Evolutionary conservation across 1,139 yeast genomes (phyloP).

Genomic region (Yamadazyma blattariae): DNA sequence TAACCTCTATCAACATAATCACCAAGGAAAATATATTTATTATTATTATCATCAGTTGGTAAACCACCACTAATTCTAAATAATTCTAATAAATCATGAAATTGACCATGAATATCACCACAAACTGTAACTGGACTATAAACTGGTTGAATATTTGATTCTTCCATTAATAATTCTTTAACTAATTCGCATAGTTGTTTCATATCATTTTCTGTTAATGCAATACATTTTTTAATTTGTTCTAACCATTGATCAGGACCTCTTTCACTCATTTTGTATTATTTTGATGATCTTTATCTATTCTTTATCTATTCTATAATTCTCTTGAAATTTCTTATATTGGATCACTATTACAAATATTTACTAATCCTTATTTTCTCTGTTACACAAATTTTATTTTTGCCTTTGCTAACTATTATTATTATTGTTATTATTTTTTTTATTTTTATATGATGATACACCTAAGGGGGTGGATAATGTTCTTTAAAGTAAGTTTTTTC

Average conservation of each 20-base stretch:
- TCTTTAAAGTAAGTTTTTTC: no score
- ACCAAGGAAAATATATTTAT: constrained; percentile 80
- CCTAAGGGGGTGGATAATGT: no score
- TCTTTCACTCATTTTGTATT: constrained; percentile 67
- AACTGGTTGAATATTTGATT: constrained; percentile 93
- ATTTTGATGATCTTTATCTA: no score
- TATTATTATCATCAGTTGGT: constrained; percentile 51
- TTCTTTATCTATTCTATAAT: no score
- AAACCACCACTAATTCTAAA: constrained; percentile 92
- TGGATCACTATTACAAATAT: no score
- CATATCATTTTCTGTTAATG: constrained; percentile 91
- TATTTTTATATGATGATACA: no score
- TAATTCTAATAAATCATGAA: constrained; percentile 87
- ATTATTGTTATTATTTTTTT: no score
- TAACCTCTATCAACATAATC: constrained; percentile 98
- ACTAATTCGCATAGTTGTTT: constrained; percentile 93
- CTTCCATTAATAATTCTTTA: constrained; percentile 73
- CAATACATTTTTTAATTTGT: constrained; percentile 85
- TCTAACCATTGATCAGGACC: constrained; percentile 98
- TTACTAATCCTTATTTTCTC: no score
- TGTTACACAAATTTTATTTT: no score
- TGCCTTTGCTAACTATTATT: no score
- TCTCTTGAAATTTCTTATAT: no score
- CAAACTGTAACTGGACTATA: constrained; percentile 97
- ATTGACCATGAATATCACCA: constrained; percentile 98